Evolutionary conservation across 148 eudicot species (phyloP), one percentile per base, ranked within the genome.

Genomic region (Rhododendron mucronatum): DNA sequence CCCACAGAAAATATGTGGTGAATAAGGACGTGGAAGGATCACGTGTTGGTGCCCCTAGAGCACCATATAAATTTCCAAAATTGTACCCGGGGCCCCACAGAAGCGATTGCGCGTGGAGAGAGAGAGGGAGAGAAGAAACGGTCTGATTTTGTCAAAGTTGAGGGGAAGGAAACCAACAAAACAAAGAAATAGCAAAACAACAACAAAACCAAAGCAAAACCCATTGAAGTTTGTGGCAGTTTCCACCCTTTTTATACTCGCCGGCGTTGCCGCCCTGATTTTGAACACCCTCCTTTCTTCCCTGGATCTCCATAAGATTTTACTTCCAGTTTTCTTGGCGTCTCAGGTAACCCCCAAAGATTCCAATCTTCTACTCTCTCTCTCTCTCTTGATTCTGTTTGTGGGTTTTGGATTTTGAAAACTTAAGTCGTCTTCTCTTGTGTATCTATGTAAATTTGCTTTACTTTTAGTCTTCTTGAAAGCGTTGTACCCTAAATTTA

Each of bases 391-490:
- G 28, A 47, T 69, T 84, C 63, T 84, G 79, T 71, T 84, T 67
- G 15, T 71, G 85, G 85, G 79, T 71, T 84, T 30, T 79, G 78
- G 33, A 28, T 71, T 84, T 59, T 33, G 41, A 71, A 15, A 33
- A 30, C 76, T 71, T 71, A 28, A 67, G 18, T 71, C 85, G 39
- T 67, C 59, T 83, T 26, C 10, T 67, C 78, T 45, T 71, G n/a
- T 50, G 13, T 20, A 11, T 20, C 41, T 7, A 21, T 63, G 47
- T 30, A 13, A 67, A 83, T 67, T 69, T 48, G 26, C 9, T 9
- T n/a, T 23, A 4, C 16, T 18, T 69, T 69, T 8, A 33, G 30
- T 48, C 45, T 84, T 84, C 63, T 47, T 73, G 79, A 30, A 45
- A 71, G 35, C 26, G 10, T 33, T 37, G 61, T 30, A 0, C 41